Evolutionary conservation across 768 basidiomycete species (phyloP), one percentile per base, ranked within the genome.

Genomic region (Boletus rubroflammeus): DNA sequence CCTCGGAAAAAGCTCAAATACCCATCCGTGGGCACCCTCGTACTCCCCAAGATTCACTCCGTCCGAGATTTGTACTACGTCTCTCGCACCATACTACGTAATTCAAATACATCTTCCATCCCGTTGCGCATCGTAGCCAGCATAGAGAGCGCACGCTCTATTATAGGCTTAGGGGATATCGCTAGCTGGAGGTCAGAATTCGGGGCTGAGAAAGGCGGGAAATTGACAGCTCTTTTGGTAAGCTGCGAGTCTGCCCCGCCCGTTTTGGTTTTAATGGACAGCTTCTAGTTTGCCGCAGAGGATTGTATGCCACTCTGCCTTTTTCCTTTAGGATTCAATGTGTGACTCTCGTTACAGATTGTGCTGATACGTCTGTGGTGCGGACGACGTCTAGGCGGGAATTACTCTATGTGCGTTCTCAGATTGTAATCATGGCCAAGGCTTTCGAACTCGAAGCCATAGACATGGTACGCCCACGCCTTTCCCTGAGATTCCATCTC

Each of bases 41-140:
- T 94, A 19, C 76, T 97, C 19, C 93, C 93, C 3, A 97, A 97
- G 70, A 81, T 94, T 17, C 82, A 93, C 57, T 83, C 85, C 0
- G 75, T 77, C 2, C 72, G 77, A 36, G 88, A 93, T 63, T 70
- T 97, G 42, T 74, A 84, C 58, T 67, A 74, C 40, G 81, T 91
- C 39, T 85, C 83, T 14, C 73, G 71, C 11, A 44, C 42, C n/a
- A 66, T 70, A 53, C 60, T 70, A 53, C 60, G 55, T 29, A 62
- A 56, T 25, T 38, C 51, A 15, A 51, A 46, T 4, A n/a, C 52
- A 10, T 57, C 46, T 72, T 71, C 43, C 72, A 60, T 67, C n/a
- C 74, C 78, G 1, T 67, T 88, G 42, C 73, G 78, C 42, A 77
- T 96, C 28, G 76, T 97, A 5, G 85, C 90, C 0, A 92, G 90